Conservation (phyloP, 352 stramenopile genomes). For the Globisporangium canariense region DNA sequence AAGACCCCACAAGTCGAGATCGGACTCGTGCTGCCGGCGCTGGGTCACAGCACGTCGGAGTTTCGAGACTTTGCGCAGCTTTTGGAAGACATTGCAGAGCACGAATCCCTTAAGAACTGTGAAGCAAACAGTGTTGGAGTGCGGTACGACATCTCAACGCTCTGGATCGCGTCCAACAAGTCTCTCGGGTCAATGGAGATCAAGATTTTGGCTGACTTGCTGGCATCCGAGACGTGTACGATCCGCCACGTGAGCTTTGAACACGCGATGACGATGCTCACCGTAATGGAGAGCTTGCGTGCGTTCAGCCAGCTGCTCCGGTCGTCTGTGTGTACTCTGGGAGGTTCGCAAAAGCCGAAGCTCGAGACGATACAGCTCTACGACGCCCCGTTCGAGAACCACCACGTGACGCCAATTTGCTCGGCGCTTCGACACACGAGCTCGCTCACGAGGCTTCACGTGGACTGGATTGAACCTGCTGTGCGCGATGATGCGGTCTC, state of each 20-base stretch:
- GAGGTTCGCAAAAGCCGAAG: neutral
- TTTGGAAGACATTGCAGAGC: neutral
- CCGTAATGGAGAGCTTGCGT: neutral
- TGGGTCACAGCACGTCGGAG: neutral
- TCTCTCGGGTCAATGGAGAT: neutral
- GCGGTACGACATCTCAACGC: neutral
- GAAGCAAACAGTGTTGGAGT: neutral
- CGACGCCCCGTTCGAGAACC: neutral
- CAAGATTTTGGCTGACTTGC: neutral
- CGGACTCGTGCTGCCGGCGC: neutral
- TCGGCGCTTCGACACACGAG: neutral
- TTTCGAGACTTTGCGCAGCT: neutral
- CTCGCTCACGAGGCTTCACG: neutral
- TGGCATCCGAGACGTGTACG: neutral
- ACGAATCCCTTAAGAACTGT: neutral
- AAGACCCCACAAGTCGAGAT: neutral
- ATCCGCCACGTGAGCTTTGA: conserved; percentile 5
- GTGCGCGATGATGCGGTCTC: conserved; percentile 7
- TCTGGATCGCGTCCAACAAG: neutral
- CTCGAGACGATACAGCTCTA: conserved; percentile 1
- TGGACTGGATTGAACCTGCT: neutral
- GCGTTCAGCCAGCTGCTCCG: neutral
- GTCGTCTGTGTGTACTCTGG: neutral
- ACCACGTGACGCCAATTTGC: neutral
- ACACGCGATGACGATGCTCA: neutral